A percentile compares a stretch with the other conserved stretches of the same genome.
Evolutionary conservation across 1,139 yeast genomes (phyloP).

Genomic region (Pneumocystis wakefieldiae): DNA sequence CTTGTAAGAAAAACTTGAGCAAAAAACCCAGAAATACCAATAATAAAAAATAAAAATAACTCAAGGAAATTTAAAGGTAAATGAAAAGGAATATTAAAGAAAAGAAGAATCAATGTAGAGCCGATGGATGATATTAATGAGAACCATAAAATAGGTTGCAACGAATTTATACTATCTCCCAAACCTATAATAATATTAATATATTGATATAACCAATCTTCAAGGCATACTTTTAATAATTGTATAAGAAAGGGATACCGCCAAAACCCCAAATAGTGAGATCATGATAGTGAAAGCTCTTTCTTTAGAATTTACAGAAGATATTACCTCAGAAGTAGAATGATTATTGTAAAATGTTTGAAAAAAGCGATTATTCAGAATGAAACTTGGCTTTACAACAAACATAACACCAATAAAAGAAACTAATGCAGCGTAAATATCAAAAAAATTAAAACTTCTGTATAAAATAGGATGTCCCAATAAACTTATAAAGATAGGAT

Average conservation of each 20-base stretch:
- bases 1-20: slow-evolving; percentile 70
- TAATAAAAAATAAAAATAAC: slow-evolving; percentile 45
- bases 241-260: slow-evolving; percentile 58
- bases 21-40: slow-evolving; percentile 67
- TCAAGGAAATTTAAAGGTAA: slow-evolving; percentile 45
- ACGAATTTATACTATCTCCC: slow-evolving; percentile 66
- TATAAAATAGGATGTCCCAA: slow-evolving; percentile 53
- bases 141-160: slow-evolving; percentile 63
- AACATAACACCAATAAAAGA: slow-evolving; percentile 64
- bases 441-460: slow-evolving; percentile 53
- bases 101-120: slow-evolving; percentile 37
- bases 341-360: neutral
- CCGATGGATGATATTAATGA: slow-evolving; percentile 46
- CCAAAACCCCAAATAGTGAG: slow-evolving; percentile 55
- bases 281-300: slow-evolving; percentile 39
- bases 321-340: neutral
- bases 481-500: slow-evolving; percentile 64
- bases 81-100: slow-evolving; percentile 47
- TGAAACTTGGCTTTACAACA: slow-evolving; percentile 52
- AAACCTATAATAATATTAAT: slow-evolving; percentile 23
- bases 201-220: neutral
- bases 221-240: slow-evolving; percentile 36
- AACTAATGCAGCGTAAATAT: slow-evolving; percentile 51
- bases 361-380: slow-evolving; percentile 1
- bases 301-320: neutral